Evolutionary conservation across 257 asterid species (phyloP), one percentile per base, ranked within the genome.

Genomic region (Nicotiana sylvestris): DNA sequence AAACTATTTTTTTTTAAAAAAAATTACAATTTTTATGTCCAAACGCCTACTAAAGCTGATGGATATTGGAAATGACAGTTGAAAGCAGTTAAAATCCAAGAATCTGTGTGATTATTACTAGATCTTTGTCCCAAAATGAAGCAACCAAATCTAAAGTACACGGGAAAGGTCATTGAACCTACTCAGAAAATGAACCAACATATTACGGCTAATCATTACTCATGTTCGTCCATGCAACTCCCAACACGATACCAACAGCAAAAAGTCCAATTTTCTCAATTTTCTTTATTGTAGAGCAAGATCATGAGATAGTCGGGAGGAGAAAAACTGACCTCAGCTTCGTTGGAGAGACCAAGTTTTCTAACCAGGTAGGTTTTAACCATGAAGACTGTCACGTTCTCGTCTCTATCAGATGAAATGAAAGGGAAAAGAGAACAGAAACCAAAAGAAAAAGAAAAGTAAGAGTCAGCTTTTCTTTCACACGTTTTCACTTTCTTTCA

Each of bases 361-460:
- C 69, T 61, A 56, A 84, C 81, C 51, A 84, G 86, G 78, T 84
- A 84, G 49, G 84, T 81, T 83, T 84, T 84, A 67, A 84, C 84
- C 86, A 84, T 62, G 78, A 80, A 80, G 77, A 84, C 84, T 62
- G 86, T 84, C 81, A 84, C 77, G 61, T 84, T 84, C 78, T 72
- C 78, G 49, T 80, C 81, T 72, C 86, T 84, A 70, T 84, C 3
- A 30, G n/a, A 66, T 53, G 61, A 39, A 69, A 56, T 6, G 18
- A 57, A 57, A 57, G 56, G 56, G 68, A 33, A 15, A 67, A 55
- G 17, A 58, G 27, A 35, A 43, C 57, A 6, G 60, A 25, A 37
- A 29, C 57, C 78, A 83, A 78, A 51, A 37, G 13, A 58, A 68
- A 69, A 56, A 15, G 29, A 7, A 66, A 55, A 78, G 72, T 32